Percentiles rank a stretch among this genome's conserved stretches.
These are phyloP conservation scores for Moesziomyces parantarcticus DNA, from an alignment of 1,284 basidiomycete species.

Conservation along the genomic window DNA sequence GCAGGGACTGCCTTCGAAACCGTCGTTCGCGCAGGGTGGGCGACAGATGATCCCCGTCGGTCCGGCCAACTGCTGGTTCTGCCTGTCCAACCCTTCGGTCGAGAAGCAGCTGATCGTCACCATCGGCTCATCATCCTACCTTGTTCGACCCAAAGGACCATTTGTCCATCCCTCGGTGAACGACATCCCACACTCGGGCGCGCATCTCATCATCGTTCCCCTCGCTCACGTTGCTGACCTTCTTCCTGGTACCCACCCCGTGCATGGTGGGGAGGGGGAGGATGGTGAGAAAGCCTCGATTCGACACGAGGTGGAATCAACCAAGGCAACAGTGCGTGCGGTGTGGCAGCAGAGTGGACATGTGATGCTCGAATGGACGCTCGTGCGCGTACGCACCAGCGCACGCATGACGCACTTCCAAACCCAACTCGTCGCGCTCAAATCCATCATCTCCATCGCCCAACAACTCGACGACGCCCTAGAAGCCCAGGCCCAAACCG, in stretches of 20 bases:
- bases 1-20: conserved; percentile 28
- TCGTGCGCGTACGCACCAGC: conserved; percentile 41
- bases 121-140: conserved; percentile 57
- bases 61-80: conserved; percentile 66
- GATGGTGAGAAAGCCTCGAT: conserved; percentile 9
- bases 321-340: conserved; percentile 15
- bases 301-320: conserved; percentile 36
- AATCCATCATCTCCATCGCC: neutral
- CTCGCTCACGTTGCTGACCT: conserved; percentile 47
- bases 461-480: conserved; percentile 10
- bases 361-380: conserved; percentile 31
- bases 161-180: conserved; percentile 34
- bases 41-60: conserved; percentile 51
- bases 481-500: neutral
- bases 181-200: conserved; percentile 48
- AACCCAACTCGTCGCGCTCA: conserved; percentile 55
- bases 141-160: conserved; percentile 62
- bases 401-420: conserved; percentile 59
- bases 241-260: conserved; percentile 12
- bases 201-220: conserved; percentile 61
- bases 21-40: conserved; percentile 9
- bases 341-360: conserved; percentile 36
- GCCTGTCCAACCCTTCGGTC: conserved; percentile 60
- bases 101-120: conserved; percentile 61
- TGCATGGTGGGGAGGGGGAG: conserved; percentile 1